A percentile compares a stretch with the other conserved stretches of the same genome.
These are phyloP conservation scores for Fusarium sp. DNA, from an alignment of 2,329 filamentous ascomycete species.

Conservation along the genomic window DNA sequence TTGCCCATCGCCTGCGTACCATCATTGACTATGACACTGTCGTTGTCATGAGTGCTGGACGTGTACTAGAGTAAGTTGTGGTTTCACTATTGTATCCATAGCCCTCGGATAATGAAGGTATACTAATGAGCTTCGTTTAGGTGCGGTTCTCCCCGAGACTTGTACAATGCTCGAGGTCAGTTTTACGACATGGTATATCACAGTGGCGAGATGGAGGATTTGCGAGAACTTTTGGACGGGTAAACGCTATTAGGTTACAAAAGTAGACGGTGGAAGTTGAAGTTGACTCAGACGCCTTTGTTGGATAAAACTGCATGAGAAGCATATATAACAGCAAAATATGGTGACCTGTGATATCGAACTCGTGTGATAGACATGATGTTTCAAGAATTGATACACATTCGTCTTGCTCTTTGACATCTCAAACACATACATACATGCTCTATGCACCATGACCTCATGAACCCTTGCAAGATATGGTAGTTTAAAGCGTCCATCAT, in stretches of 20 bases:
- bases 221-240: constrained; percentile 52
- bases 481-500: neutral
- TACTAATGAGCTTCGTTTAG: constrained; percentile 42
- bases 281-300: neutral
- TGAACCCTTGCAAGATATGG: neutral
- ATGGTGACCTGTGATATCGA: neutral
- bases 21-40: constrained; percentile 71
- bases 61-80: constrained; percentile 62
- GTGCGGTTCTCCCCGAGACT: constrained; percentile 59
- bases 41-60: constrained; percentile 67
- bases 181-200: constrained; percentile 69
- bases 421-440: neutral
- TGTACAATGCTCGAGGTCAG: constrained; percentile 58
- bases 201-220: constrained; percentile 63
- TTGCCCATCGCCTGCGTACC: constrained; percentile 68
- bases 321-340: constrained; percentile 2
- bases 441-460: neutral
- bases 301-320: neutral
- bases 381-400: neutral
- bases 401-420: neutral
- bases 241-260: neutral
- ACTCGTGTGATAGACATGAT: neutral
- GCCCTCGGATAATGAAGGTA: too few species aligned
- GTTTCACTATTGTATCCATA: neutral
- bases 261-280: neutral